Percentiles rank a stretch among this genome's conserved stretches.
Conservation (phyloP, 306 rosid genomes). For the Datisca glomerata region DNA sequence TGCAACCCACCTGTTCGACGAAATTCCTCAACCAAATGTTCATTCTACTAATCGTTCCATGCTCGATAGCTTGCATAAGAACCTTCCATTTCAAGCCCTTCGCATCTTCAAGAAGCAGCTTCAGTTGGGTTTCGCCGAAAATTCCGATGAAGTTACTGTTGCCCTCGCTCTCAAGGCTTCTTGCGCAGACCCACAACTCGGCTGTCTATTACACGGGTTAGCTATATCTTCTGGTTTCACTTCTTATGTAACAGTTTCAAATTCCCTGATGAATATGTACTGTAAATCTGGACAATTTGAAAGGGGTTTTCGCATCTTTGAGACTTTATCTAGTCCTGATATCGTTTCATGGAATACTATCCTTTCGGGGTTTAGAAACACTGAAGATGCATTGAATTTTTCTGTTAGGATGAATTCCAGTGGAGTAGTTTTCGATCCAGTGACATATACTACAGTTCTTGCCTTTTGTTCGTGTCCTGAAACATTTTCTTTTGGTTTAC, state of each 20-base stretch:
- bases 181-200: constrained; percentile 32
- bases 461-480: constrained; percentile 36
- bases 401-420: constrained; percentile 34
- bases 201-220: constrained; percentile 51
- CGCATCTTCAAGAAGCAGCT: constrained; percentile 28
- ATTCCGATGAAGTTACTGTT: constrained; percentile 34
- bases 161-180: constrained; percentile 73
- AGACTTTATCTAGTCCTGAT: constrained; percentile 38
- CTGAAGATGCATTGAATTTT: constrained; percentile 48
- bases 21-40: constrained; percentile 32
- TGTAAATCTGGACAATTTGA: constrained; percentile 37
- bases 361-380: constrained; percentile 56
- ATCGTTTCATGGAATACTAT: constrained; percentile 81
- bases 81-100: constrained; percentile 40
- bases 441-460: constrained; percentile 49
- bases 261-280: constrained; percentile 82
- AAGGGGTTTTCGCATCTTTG: constrained; percentile 36
- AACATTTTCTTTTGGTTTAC: constrained; percentile 52
- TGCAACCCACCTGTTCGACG: constrained; percentile 35
- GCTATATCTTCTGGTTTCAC: constrained; percentile 36
- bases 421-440: constrained; percentile 57
- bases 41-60: constrained; percentile 33
- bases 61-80: constrained; percentile 28
- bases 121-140: constrained; percentile 15
- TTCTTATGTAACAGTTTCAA: constrained; percentile 31